Conservation (phyloP, 2,329 filamentous ascomycete genomes). For the Colletotrichum cuscutae region DNA sequence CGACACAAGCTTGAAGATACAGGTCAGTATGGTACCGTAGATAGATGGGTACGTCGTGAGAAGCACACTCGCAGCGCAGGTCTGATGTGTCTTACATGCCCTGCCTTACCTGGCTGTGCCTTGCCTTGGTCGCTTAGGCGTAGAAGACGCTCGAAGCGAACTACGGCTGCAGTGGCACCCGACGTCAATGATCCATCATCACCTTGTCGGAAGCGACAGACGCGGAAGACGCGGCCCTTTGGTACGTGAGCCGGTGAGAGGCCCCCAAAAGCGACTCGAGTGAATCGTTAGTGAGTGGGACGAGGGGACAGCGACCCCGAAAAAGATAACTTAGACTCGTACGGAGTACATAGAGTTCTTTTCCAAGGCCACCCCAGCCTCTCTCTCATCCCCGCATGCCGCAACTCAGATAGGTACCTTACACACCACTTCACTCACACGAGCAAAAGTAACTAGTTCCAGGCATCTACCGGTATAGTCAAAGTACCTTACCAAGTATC, state of each 20-base stretch:
- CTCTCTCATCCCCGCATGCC: background rate
- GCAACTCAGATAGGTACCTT: too few relatives aligned
- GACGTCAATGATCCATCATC: background rate
- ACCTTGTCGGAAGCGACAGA: background rate
- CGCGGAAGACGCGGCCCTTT: background rate
- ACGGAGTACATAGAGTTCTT: background rate
- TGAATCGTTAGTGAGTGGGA: background rate
- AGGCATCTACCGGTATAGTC: background rate
- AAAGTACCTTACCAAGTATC: background rate
- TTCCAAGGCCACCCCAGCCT: slow-evolving; percentile 1
- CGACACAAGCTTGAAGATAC: slow-evolving; percentile 19
- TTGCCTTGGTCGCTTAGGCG: background rate
- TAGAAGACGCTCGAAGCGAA: background rate
- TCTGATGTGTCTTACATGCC: background rate
- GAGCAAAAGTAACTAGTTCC: background rate
- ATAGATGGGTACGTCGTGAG: too few relatives aligned
- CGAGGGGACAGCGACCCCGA: background rate
- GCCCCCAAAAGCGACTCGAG: background rate
- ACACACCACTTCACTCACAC: background rate
- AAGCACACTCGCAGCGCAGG: background rate
- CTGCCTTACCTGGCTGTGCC: background rate
- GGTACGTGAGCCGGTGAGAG: background rate
- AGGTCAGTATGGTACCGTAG: too few relatives aligned
- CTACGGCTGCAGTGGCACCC: slow-evolving; percentile 15
- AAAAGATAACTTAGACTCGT: background rate